A percentile compares a stretch with the other conserved stretches of the same genome.
Evolutionary conservation across 148 eudicot genomes (phyloP).

Genomic region (Spergularia bocconei): DNA sequence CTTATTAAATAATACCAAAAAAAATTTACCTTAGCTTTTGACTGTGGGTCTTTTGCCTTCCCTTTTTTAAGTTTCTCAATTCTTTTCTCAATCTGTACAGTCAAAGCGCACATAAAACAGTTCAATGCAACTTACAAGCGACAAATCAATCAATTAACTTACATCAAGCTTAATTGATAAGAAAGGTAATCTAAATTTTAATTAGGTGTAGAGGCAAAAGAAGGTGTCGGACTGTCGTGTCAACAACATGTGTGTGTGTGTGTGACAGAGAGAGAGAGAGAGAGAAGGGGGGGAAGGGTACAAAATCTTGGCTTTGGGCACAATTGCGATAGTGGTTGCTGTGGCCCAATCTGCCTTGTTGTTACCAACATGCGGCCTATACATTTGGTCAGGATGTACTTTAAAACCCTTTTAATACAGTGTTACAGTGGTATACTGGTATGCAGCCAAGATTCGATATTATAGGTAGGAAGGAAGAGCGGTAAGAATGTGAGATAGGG

Average conservation of each 20-base stretch:
- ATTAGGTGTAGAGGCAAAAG: neutral
- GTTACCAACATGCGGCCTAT: neutral
- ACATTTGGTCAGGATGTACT: neutral
- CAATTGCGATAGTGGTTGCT: neutral
- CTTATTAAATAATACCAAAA: slow-evolving; percentile 1
- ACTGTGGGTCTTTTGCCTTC: slow-evolving; percentile 73
- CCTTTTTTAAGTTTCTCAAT: slow-evolving; percentile 87
- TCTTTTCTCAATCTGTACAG: slow-evolving; percentile 92
- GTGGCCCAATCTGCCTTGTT: neutral
- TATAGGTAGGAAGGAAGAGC: no score
- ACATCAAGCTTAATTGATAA: slow-evolving; percentile 2
- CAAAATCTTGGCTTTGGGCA: neutral
- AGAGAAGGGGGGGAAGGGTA: neutral
- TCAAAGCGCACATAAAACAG: slow-evolving; percentile 30
- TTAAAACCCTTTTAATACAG: neutral
- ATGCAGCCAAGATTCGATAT: neutral
- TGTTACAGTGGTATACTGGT: no score
- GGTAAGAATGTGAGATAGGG: no score
- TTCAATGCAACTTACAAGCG: slow-evolving; percentile 5
- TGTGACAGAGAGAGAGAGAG: neutral
- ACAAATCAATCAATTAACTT: neutral
- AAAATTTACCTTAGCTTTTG: slow-evolving; percentile 72
- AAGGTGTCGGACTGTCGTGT: neutral
- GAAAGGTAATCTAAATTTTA: neutral
- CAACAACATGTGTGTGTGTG: no score